Evolutionary conservation across 495 filamentous ascomycete genomes (phyloP), one percentile per base, ranked within the genome.

Genomic region (Penicillium crystallinum): DNA sequence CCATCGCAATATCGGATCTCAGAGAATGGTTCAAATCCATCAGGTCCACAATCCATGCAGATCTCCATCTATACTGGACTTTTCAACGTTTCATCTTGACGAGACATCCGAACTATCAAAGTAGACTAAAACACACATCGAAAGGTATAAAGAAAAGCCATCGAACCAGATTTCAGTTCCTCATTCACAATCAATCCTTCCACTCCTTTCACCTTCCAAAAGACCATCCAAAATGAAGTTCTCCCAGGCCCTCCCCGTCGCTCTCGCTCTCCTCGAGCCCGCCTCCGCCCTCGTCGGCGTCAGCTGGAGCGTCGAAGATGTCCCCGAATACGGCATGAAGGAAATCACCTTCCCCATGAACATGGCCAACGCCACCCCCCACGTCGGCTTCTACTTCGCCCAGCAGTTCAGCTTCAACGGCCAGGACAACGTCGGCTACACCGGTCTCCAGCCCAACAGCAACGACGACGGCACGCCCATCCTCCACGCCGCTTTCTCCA

Each of bases 261-360:
- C 45, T 23, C 11, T 43, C 35, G 19, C 19, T 15, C 15, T 52
- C 23, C 46, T 50, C 14, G 21, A 36, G n/a, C 51, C 53, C 4
- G 14, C 47, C 19, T 4, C 23, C 4, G 56, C 56, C 46, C 45
- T 54, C 2, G 51, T 58, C 40, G 56, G 56, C 7, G n/a, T 59
- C 3, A 14, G 38, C 2, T 59, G 56, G 56, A 47, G 22, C 21
- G 31, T 61, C 8, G 31, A 39, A 12, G 36, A 61, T 43, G 38
- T 50, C 15, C 29, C 57, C 21, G 30, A 43, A 1, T 4, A 30
- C 4, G 64, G 64, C 1, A 38, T 67, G 7, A 44, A 29, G 1
- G 62, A 65, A 39, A 63, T 67, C 6, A 63, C 51, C 17, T 67
- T 67, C 54, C 64, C 64, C 11, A 65, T 67, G n/a, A 39, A 60